Base-by-base conservation (phyloP, 352 stramenopile genomes). In the Aphanomyces cochlioides region DNA sequence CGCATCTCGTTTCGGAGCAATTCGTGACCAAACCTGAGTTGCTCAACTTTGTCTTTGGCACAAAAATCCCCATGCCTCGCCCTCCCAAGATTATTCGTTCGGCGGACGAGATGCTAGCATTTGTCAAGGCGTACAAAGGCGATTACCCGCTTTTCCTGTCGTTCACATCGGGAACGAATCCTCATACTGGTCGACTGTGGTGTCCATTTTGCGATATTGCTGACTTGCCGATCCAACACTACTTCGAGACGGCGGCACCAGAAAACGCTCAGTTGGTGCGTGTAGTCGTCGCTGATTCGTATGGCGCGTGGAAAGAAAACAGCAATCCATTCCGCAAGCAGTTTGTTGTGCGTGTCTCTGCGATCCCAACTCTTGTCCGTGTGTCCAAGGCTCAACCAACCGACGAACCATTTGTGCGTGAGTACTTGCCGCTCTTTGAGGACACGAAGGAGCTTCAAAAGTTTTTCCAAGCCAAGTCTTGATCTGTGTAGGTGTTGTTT, bases 101-200 rank as follows among this genome's bases (percentile, higher is more conserved):
- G 10, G 43, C 72, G 15, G 61, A 75, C 28, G 80, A 80, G 5
- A 77, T 92, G 39, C 68, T 86, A 56, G 76, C 81, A 28, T 90
- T 79, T 68, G 56, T 90, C 13, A 66, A 72, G 43, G 74, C 75
- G 19, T 92, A 88, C 72, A 80, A 91, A 75, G 81, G 82, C 74
- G 83, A 75, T 65, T 90, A 88, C 47, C 82, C 85, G 67, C 76
- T 93, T 7, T 93, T 82, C 56, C 74, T 93, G 66, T 90, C 81
- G 67, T 92, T 92, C 69, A 72, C 90, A 17, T 93, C 85, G 50
- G 85, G 82, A 39, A 74, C 84, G 13, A 82, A 93, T 67, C 57
- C 72, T 56, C 90, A 90, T 74, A 93, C 91, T 67, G 85, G 83
- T 28, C 83, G 85, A 0, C 76, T 92, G n/a, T 93, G 85, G 85